Evolutionary conservation across 495 filamentous ascomycete genomes (phyloP), one percentile per base, ranked within the genome.

Genomic region (Talaromyces stipitatus): DNA sequence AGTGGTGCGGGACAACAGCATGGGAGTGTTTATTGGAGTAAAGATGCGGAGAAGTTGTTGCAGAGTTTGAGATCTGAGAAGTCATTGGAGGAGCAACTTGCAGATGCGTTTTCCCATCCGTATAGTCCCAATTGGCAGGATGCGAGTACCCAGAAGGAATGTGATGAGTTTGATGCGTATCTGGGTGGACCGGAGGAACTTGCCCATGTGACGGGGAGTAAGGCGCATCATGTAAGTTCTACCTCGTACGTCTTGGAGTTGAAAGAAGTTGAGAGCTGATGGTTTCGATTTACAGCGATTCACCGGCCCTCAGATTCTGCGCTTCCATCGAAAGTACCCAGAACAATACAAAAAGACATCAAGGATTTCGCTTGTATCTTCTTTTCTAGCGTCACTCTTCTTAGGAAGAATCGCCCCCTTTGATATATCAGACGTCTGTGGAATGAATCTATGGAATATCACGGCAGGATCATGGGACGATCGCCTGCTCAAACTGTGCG

Each of bases 111-210:
- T 66, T 88, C 90, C 6, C 88, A 95, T 69, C 85, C 87, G 7
- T 91, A 82, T 72, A 91, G 87, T 56, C 94, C 94, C 7, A 98
- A 97, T 71, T 98, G 94, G 94, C 94, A 97, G 70, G 94, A 98
- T 69, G 83, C 89, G 46, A 95, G 90, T 69, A 97, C 94, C 0
- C 91, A 96, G 74, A 74, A 76, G 50, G 88, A 98, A 69, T 97
- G 92, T 69, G 91, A 96, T 64, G 75, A 78, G 61, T 97, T 96
- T 66, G 91, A 97, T 67, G 77, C 72, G 11, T 72, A 73, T 36
- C 75, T 95, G 7, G 90, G 87, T 0, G 72, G 78, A 9, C 74
- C 77, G 22, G 82, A 87, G 59, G 70, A 77, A 58, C 67, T 98
- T 54, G 94, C 94, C 2, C 66, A 83, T 24, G 84, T 82, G 4